Evolutionary conservation across 345 rosid genomes (phyloP), one percentile per base, ranked within the genome.

Genomic region (Hibiscus trionum): DNA sequence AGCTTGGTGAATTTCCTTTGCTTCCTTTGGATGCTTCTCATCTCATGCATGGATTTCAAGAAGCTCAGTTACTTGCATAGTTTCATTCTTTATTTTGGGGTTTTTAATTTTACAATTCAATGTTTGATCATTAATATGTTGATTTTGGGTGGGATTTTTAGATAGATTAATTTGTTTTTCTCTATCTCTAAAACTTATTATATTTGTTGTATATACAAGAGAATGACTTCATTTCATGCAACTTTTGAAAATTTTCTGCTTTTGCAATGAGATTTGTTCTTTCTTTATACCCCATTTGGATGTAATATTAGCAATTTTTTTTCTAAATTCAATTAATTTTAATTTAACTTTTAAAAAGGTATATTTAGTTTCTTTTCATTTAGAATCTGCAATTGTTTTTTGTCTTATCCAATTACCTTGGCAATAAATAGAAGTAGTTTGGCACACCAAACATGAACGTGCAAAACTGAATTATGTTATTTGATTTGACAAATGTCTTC

Each of bases 1-100:
- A 88, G 33, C 84, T 89, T 61, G 87, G 75, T 73, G 90, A 86
- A 73, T 82, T 86, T 61, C 76, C 93, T 17, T 78, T 80, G 69
- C 58, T 82, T 52, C 87, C 88, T 73, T 58, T 78, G 77, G 86
- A 77, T 74, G 49, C 82, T 67, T 61, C 82, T 69, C 80, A 70
- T 71, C 80, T 67, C 50, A 35, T 78, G 76, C 84, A 79, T 72
- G 84, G 76, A 27, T 82, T 80, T 27, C 86, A 77, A 73, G 84
- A 78, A 59, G 72, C 79, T 35, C 74, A 79, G 55, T 49, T 49
- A 49, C 72, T 78, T 53, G 76, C 79, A 44, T 52, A 79, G 26
- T 24, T 17, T 69, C n/a, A 75, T 35, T 50, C 24, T 39, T 49
- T 31, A 19, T 7, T 5, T 44, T 77, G 65, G 29, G 4, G 2